Percentiles rank a stretch among this genome's conserved stretches.
Conservation (phyloP, 192 early-diverging fungal genomes). For the Backusella tarrabulga region DNA sequence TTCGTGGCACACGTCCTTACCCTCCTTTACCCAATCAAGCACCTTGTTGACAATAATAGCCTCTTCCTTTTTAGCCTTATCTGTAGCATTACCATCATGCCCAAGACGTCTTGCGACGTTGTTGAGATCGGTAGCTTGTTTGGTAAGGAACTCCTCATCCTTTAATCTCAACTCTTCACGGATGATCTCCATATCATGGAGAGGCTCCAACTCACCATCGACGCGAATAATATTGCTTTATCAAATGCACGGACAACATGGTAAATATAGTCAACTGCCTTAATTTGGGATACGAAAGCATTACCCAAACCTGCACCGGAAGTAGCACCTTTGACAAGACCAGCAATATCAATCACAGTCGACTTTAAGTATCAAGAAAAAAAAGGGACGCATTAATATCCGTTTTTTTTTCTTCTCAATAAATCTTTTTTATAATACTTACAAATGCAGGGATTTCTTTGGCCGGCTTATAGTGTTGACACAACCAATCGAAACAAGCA, state of each 20-base stretch:
- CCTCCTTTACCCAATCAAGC: slow-evolving; percentile 70
- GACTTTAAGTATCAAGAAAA: slow-evolving; percentile 46
- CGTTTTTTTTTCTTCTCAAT: slow-evolving; percentile 25
- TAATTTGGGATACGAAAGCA: slow-evolving; percentile 91
- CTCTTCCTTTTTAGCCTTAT: slow-evolving; percentile 92
- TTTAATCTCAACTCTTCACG: slow-evolving; percentile 93
- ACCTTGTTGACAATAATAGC: slow-evolving; percentile 68
- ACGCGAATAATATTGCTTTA: slow-evolving; percentile 91
- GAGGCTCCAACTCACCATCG: slow-evolving; percentile 87
- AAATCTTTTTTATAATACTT: slow-evolving; percentile 17
- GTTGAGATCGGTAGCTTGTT: slow-evolving; percentile 66
- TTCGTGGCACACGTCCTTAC: slow-evolving; percentile 85
- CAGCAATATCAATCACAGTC: slow-evolving; percentile 96
- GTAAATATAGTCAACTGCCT: slow-evolving; percentile 80
- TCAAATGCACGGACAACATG: slow-evolving; percentile 89
- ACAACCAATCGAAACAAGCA: slow-evolving; percentile 82
- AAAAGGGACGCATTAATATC: not conserved
- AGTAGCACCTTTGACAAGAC: slow-evolving; percentile 92
- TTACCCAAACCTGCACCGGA: slow-evolving; percentile 84
- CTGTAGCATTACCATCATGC: slow-evolving; percentile 72
- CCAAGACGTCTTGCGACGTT: slow-evolving; percentile 72
- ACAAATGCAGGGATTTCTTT: slow-evolving; percentile 63
- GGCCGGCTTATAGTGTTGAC: slow-evolving; percentile 63
- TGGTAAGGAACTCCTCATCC: slow-evolving; percentile 79
- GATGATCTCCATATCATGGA: slow-evolving; percentile 92